Evolutionary conservation across 257 asterid species (phyloP), one percentile per base, ranked within the genome.

Genomic region (Capsicum pubescens): DNA sequence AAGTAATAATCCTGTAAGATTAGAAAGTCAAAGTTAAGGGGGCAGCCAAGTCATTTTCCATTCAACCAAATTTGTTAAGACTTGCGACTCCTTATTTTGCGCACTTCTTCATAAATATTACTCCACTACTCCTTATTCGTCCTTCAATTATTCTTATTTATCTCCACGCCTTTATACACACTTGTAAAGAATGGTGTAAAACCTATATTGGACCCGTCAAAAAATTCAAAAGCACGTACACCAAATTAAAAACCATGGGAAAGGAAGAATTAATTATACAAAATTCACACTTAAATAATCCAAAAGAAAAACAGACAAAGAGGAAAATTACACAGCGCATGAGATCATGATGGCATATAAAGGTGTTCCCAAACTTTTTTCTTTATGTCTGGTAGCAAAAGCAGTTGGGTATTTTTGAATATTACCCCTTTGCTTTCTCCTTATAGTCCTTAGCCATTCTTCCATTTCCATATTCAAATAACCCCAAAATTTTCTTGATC

Each of bases 401-500:
- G 88, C 84, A 85, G 85, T 89, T 91, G 82, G 80, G 64, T 81
- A 84, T n/a, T 90, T 67, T 89, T 88, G 82, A 83, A 87, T 86
- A 74, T 77, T 81, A 79, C 36, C 35, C 21, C 86, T 55, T 26
- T 15, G 17, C 26, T 44, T 61, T 81, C 21, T 85, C 86, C 85
- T 72, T 77, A 83, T 84, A 83, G 58, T 82, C 88, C 35, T 85
- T 86, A 59, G 74, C 83, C 35, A 17, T 64, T 83, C 42, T 36
- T 32, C 81, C 84, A 59, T 69, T 80, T n/a, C 19, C 78, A 78
- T 74, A 72, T 69, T 6, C 16, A 77, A 4, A 74, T 52, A 63
- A 10, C 42, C 42, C 52, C 11, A 0, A 56, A 0, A 3, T 17
- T 11, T 58, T 52, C 56, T 7, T 61, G 11, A 21, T 57, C 21